Conservation (phyloP, 2,329 filamentous ascomycete genomes). For the Botrytis fabae region DNA sequence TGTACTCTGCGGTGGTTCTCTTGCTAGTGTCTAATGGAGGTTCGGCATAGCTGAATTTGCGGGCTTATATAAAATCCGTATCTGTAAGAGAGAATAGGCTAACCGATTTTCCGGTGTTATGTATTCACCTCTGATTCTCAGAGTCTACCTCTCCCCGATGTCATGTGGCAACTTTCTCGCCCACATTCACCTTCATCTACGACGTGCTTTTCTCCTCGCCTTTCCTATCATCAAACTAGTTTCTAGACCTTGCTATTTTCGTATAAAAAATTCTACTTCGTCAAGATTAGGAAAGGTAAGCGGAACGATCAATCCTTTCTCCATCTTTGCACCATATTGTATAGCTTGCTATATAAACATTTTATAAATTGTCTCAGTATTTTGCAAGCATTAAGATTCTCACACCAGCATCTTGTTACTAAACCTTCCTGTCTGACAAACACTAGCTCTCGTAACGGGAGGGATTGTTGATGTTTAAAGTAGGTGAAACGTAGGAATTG, state of each 20-base stretch:
- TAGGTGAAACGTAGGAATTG: not conserved
- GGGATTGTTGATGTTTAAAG: not conserved
- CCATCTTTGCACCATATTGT: not conserved
- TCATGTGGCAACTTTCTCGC: too few relatives aligned
- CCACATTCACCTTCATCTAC: too few relatives aligned
- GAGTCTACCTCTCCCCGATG: too few relatives aligned
- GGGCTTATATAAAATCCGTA: not conserved
- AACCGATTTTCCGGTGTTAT: not conserved
- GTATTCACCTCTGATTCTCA: too few relatives aligned
- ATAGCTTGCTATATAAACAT: not conserved
- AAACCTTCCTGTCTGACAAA: not conserved
- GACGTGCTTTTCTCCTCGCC: too few relatives aligned
- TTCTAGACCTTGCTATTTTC: too few relatives aligned
- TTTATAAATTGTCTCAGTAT: not conserved
- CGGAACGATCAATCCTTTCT: too few relatives aligned
- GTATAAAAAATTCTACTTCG: too few relatives aligned
- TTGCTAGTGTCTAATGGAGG: not conserved
- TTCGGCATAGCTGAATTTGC: not conserved
- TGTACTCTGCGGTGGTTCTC: too few relatives aligned
- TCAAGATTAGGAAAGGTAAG: too few relatives aligned
- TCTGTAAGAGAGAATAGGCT: not conserved
- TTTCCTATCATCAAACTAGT: too few relatives aligned
- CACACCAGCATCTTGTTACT: rapidly evolving
- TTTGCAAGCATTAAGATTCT: not conserved
- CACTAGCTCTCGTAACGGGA: rapidly evolving